phyloP scores from a whole-genome alignment of 805 yeast species.

The Kazachstania kunashirensis region DNA sequence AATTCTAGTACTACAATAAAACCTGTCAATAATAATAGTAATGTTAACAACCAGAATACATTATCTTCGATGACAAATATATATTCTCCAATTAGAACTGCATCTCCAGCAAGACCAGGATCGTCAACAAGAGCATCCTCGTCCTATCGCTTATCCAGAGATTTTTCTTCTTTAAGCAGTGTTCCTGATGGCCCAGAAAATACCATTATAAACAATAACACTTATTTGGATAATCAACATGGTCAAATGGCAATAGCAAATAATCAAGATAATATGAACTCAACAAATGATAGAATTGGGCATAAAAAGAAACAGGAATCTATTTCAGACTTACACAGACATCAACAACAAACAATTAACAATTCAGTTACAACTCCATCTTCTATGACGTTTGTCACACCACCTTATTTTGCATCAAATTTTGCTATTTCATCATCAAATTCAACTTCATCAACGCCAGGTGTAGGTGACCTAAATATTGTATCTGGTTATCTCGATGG shows the following conservation, averaged over 20 bases:
- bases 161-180: conserved; percentile 16
- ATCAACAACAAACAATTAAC: conserved; percentile 1
- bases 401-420: conserved; percentile 8
- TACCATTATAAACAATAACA: conserved; percentile 7
- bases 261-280: neutral
- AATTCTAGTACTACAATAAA: conserved; percentile 1
- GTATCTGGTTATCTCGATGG: neutral
- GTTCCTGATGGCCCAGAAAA: conserved; percentile 11
- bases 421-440: conserved; percentile 3
- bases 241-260: neutral
- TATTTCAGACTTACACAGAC: conserved; percentile 17
- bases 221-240: conserved; percentile 20
- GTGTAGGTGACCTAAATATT: conserved; percentile 2
- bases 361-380: conserved; percentile 8
- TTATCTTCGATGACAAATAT: conserved; percentile 19
- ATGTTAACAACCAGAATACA: conserved; percentile 3
- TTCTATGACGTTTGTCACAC: conserved; percentile 5
- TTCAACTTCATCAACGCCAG: conserved; percentile 10
- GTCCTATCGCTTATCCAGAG: conserved; percentile 21
- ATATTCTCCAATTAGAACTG: conserved; percentile 24
- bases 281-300: conserved; percentile 5
- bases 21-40: neutral
- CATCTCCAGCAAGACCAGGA: conserved; percentile 26
- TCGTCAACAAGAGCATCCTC: conserved; percentile 23
- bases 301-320: conserved; percentile 28